Percentiles rank a stretch among this genome's conserved stretches.
phyloP scores from a whole-genome alignment of 2,329 filamentous ascomycete species.

The Colletotrichum noveboracense region DNA sequence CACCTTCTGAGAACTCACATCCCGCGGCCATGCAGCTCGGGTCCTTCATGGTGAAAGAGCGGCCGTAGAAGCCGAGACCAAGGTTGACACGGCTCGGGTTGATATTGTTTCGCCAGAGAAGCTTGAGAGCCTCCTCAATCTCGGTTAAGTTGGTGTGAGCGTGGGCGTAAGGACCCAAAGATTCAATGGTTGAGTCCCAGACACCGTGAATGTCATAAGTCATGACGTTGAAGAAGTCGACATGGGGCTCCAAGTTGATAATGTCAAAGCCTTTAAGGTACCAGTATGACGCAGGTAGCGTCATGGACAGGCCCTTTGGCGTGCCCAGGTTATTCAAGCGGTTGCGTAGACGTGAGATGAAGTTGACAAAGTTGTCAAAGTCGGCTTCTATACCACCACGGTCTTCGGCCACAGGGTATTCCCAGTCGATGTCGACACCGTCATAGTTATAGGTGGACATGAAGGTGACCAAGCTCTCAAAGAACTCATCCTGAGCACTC shows the following conservation, averaged over 20 bases:
- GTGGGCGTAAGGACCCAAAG: slow-evolving; percentile 33
- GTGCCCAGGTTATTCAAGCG: neutral
- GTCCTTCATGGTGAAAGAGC: slow-evolving; percentile 32
- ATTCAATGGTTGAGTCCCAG: slow-evolving; percentile 38
- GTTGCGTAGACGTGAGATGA: neutral
- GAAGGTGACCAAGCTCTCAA: slow-evolving; percentile 21
- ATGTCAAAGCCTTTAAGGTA: slow-evolving; percentile 13
- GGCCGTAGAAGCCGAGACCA: slow-evolving; percentile 52
- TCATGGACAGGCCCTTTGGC: neutral
- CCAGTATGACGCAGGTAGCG: slow-evolving; percentile 18
- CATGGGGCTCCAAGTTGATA: neutral
- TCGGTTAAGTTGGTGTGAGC: slow-evolving; percentile 54
- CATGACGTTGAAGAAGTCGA: slow-evolving; percentile 33
- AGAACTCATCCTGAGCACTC: slow-evolving; percentile 21
- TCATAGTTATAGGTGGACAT: slow-evolving; percentile 28
- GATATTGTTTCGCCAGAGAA: slow-evolving; percentile 53
- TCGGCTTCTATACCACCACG: slow-evolving; percentile 16
- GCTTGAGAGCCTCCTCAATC: slow-evolving; percentile 45
- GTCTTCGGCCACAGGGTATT: slow-evolving; percentile 23
- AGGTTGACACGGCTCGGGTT: slow-evolving; percentile 44
- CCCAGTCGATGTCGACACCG: slow-evolving; percentile 32
- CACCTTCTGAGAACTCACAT: slow-evolving; percentile 33
- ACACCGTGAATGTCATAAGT: slow-evolving; percentile 34
- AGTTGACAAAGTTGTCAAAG: slow-evolving; percentile 18
- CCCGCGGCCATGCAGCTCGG: slow-evolving; percentile 30